Conservation (phyloP, 176 grass and related monocot species). For the Triticum urartu region DNA sequence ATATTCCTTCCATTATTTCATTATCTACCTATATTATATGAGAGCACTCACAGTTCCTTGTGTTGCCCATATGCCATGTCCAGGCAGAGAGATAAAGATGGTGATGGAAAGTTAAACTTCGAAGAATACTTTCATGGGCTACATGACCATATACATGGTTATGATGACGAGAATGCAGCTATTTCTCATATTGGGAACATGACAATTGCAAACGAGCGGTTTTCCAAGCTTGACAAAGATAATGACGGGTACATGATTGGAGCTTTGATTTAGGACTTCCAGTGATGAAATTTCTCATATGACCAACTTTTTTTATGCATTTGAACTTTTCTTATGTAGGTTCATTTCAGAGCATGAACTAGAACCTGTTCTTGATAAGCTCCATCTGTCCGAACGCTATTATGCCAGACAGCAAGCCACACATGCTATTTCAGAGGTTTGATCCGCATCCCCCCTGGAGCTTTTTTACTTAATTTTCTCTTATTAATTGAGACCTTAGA, state of each 20-base stretch:
- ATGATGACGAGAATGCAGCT: conserved; percentile 51
- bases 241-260: conserved; percentile 57
- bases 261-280: conserved; percentile 16
- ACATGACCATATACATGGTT: conserved; percentile 66
- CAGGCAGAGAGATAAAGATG: conserved; percentile 76
- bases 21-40: conserved; percentile 16
- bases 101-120: conserved; percentile 81
- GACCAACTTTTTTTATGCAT: conserved; percentile 17
- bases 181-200: conserved; percentile 51
- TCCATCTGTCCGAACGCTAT: conserved; percentile 75
- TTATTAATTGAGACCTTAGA: background rate
- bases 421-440: conserved; percentile 80
- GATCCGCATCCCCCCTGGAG: conserved; percentile 23
- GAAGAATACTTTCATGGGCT: conserved; percentile 60
- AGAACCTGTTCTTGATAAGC: conserved; percentile 61
- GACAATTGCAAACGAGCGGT: conserved; percentile 55
- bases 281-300: background rate
- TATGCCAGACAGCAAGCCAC: conserved; percentile 79
- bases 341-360: conserved; percentile 79
- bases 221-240: conserved; percentile 76
- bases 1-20: background rate
- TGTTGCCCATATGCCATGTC: conserved; percentile 20
- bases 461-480: background rate
- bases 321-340: conserved; percentile 35
- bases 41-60: conserved; percentile 19